A percentile compares a stretch with the other conserved stretches of the same genome.
These are phyloP conservation scores for Crithidia acanthocephali DNA, from an alignment of 208 protist genomes.

Conservation along the genomic window DNA sequence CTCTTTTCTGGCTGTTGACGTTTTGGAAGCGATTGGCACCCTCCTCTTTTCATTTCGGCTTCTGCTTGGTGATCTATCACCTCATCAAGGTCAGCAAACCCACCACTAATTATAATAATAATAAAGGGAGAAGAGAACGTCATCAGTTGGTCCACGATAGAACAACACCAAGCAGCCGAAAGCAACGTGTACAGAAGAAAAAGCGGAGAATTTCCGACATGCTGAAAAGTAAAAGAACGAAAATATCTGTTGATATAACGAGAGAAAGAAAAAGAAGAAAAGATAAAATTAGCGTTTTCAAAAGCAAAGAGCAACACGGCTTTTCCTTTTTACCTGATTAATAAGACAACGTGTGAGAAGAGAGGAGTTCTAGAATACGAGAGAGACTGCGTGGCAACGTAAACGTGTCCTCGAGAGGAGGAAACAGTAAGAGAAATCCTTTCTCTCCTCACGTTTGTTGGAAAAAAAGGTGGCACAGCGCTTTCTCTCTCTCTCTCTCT, in stretches of 20 bases:
- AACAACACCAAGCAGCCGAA: background rate
- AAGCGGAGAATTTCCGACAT: background rate
- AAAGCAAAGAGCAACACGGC: background rate
- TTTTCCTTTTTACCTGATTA: constrained; percentile 13
- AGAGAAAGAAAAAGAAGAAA: constrained; percentile 9
- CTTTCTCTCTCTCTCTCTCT: constrained; percentile 8
- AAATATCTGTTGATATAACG: constrained; percentile 6
- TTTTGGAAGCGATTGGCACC: background rate
- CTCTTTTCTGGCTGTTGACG: background rate
- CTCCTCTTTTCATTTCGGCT: background rate
- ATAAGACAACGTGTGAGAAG: background rate
- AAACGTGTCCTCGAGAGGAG: background rate
- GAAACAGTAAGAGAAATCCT: background rate
- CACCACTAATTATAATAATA: background rate
- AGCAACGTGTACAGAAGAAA: background rate
- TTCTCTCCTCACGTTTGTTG: background rate
- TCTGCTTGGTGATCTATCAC: no score
- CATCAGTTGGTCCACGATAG: background rate
- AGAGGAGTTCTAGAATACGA: background rate
- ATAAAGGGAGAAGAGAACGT: background rate
- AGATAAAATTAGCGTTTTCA: constrained; percentile 4
- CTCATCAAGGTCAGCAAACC: background rate
- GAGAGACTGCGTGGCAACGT: background rate
- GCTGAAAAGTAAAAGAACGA: background rate
- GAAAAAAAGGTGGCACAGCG: background rate